Conservation (phyloP, 805 yeast species). For the Candida peoriensis region DNA sequence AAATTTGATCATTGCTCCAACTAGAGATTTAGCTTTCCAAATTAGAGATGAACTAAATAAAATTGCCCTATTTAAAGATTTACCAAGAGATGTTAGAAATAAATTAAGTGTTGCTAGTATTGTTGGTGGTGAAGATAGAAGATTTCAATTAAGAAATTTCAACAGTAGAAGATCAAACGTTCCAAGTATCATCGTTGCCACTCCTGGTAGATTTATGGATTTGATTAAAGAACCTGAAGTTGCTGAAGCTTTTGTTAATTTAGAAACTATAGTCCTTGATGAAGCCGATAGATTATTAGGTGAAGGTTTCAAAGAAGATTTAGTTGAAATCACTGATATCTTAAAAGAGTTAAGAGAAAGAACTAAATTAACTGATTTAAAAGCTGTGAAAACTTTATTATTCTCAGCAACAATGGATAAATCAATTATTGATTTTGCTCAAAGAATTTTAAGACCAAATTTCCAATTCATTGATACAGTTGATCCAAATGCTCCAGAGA, state of each 20-base stretch:
- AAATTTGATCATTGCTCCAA: conserved; percentile 77
- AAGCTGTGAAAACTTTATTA: conserved; percentile 57
- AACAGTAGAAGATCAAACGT: conserved; percentile 19
- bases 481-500: conserved; percentile 65
- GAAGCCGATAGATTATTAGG: conserved; percentile 89
- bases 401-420: conserved; percentile 87
- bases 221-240: conserved; percentile 42
- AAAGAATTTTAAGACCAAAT: conserved; percentile 46
- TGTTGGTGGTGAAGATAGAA: conserved; percentile 62
- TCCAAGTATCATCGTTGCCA: conserved; percentile 72
- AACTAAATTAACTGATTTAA: conserved; percentile 25
- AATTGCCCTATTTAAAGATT: conserved; percentile 30
- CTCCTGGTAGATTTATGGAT: conserved; percentile 83
- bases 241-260: conserved; percentile 42
- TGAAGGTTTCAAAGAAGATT: conserved; percentile 68
- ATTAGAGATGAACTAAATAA: conserved; percentile 60
- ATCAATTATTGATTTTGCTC: conserved; percentile 62
- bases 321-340: conserved; percentile 49
- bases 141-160: conserved; percentile 31
- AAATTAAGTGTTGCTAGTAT: conserved; percentile 42
- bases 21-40: conserved; percentile 87
- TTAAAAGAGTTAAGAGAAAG: conserved; percentile 34
- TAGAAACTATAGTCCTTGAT: conserved; percentile 71
- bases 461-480: conserved; percentile 70
- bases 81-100: conserved; percentile 18